Evolutionary conservation across 1,284 basidiomycete species (phyloP), one percentile per base, ranked within the genome.

Genomic region (Mycosarcoma maydis): DNA sequence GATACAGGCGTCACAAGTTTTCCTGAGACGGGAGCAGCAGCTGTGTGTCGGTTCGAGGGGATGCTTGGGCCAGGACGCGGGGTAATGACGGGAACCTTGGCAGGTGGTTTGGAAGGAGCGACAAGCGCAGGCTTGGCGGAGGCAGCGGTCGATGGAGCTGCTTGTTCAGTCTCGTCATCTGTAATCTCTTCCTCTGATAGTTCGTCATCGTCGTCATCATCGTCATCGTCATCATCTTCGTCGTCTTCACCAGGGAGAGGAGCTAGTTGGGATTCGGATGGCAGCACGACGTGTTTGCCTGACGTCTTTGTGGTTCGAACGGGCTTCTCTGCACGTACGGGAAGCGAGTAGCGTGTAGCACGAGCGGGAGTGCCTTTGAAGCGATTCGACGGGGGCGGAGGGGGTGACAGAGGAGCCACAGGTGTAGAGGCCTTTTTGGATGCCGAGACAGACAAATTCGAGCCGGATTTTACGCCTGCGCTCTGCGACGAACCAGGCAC

Each of bases 271-370:
- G 92, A 91, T 43, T 89, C 93, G 42, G 91, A 92, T 0, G 94
- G 94, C 11, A 97, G 87, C 19, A 94, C 86, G 6, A 97, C 92
- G 69, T 95, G 91, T 79, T 92, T 92, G 74, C 94, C 92, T 0
- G 89, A 90, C 1, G 90, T 93, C 84, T 97, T 97, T 14, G 92
- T 93, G 0, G 92, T 90, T 41, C 94, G 87, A 4, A 82, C 92
- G 84, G 56, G 89, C 70, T 80, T 81, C 42, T 81, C 80, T 8
- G 77, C 48, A 6, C 80, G 67, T 4, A 80, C 78, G 4, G 80
- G 80, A 14, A 81, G 64, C 34, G 78, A 80, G 56, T 81, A 81
- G 24, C 77, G 73, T 14, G 71, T 77, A 0, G 75, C 56, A 14
- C 78, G 66, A 23, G 78, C 70, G 0, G 80, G 80, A 3, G 80